Conservation (phyloP, 257 asterid genomes). For the Solanum acaule region DNA sequence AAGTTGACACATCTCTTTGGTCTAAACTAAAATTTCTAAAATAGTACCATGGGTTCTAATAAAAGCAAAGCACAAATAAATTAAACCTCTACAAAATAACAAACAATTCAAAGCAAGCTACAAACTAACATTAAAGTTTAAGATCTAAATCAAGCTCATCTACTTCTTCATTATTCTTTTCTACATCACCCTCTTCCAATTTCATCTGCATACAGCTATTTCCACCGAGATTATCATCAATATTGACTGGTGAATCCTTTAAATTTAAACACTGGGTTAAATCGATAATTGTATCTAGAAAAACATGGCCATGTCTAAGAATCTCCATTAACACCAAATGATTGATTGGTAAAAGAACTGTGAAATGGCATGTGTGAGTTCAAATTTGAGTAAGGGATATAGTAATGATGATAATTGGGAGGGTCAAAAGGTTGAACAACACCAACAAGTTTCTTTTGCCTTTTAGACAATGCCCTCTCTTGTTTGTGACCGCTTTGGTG, state of each 20-base stretch:
- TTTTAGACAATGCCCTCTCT: too few species aligned
- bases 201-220: not conserved
- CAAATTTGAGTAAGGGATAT: too few species aligned
- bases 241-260: not conserved
- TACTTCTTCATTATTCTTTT: not conserved
- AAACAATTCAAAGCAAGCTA: not conserved
- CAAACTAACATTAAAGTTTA: not conserved
- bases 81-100: not conserved
- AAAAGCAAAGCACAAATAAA: not conserved
- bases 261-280: not conserved
- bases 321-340: not conserved
- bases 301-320: not conserved
- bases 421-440: too few species aligned
- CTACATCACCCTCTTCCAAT: not conserved
- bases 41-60: not conserved
- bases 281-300: not conserved
- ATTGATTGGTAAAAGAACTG: not conserved
- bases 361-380: too few species aligned
- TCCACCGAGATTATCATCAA: not conserved
- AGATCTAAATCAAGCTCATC: not conserved
- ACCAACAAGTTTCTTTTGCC: too few species aligned
- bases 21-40: not conserved
- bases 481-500: too few species aligned
- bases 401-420: too few species aligned
- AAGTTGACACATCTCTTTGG: not conserved